A percentile compares a stretch with the other conserved stretches of the same genome.
phyloP scores from a whole-genome alignment of 2,329 filamentous ascomycete species.

The Bimuria novae-zelandiae region DNA sequence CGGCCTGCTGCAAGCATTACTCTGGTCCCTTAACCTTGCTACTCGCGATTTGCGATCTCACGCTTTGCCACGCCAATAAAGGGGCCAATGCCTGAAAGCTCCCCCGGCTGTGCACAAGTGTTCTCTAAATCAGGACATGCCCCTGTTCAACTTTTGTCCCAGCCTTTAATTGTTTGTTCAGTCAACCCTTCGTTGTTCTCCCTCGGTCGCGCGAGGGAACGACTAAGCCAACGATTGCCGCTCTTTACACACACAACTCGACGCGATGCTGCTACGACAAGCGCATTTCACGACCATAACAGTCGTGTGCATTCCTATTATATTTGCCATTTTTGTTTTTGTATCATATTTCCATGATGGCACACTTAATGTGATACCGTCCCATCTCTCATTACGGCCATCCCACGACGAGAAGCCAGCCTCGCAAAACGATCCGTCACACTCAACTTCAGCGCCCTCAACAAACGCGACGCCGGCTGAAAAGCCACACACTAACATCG shows the following conservation, averaged over 20 bases:
- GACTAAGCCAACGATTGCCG: neutral
- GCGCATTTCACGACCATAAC: conserved; percentile 6
- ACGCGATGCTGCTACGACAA: conserved; percentile 4
- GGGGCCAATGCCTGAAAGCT: neutral
- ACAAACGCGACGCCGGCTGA: neutral
- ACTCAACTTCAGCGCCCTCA: neutral
- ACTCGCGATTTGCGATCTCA: neutral
- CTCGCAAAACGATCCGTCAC: neutral
- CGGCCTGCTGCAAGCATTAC: conserved; percentile 1
- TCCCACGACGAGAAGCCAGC: conserved; percentile 1
- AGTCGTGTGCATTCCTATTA: conserved; percentile 7
- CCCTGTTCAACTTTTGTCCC: neutral
- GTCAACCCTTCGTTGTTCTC: neutral
- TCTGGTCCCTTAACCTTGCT: conserved; percentile 5
- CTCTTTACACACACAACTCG: neutral
- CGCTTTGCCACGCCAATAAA: conserved; percentile 1
- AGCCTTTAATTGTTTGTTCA: neutral
- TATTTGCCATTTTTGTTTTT: conserved; percentile 6
- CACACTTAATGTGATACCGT: neutral
- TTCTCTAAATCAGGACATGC: conserved; percentile 3
- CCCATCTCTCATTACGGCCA: conserved; percentile 2
- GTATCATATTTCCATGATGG: conserved; percentile 6
- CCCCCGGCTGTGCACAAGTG: neutral
- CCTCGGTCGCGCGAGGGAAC: neutral
- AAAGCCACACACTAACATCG: neutral